Percentiles rank a stretch among this genome's conserved stretches.
Conservation (phyloP, 495 filamentous ascomycete genomes). For the Aspergillus kassunensis region DNA sequence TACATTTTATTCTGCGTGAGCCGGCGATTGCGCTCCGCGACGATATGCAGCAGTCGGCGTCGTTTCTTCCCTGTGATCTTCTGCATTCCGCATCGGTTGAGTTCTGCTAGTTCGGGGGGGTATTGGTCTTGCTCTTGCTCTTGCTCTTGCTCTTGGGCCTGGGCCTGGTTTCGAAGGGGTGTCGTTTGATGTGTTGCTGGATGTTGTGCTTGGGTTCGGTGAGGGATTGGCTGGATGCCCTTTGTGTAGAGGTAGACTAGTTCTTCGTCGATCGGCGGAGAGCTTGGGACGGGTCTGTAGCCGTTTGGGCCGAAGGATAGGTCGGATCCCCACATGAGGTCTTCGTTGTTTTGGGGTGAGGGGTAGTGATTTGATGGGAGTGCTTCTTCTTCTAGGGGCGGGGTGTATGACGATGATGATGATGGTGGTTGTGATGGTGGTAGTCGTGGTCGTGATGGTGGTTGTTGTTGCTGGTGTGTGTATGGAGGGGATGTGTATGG, state of each 20-base stretch:
- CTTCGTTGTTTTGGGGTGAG: neutral
- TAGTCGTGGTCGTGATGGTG: neutral
- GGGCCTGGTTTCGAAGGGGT: too few species aligned
- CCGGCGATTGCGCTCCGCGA: constrained; percentile 11
- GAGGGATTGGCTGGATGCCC: neutral
- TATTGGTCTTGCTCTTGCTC: neutral
- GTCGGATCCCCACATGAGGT: constrained; percentile 11
- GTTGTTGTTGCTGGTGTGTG: neutral
- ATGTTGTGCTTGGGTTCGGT: neutral
- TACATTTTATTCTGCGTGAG: constrained; percentile 12
- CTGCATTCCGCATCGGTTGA: neutral
- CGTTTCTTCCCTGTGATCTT: constrained; percentile 9
- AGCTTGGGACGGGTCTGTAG: neutral
- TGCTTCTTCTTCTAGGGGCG: too few species aligned
- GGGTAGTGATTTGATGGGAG: neutral
- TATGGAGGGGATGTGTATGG: too few species aligned
- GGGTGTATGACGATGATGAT: too few species aligned
- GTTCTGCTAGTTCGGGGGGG: neutral
- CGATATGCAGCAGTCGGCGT: constrained; percentile 8
- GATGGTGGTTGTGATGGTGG: neutral
- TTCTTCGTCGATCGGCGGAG: neutral
- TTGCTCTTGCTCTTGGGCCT: too few species aligned
- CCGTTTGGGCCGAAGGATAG: constrained; percentile 8
- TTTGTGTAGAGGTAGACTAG: neutral
- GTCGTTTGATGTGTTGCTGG: neutral